Conservation (phyloP, 257 asterid genomes). For the Ocimum tenuiflorum region DNA sequence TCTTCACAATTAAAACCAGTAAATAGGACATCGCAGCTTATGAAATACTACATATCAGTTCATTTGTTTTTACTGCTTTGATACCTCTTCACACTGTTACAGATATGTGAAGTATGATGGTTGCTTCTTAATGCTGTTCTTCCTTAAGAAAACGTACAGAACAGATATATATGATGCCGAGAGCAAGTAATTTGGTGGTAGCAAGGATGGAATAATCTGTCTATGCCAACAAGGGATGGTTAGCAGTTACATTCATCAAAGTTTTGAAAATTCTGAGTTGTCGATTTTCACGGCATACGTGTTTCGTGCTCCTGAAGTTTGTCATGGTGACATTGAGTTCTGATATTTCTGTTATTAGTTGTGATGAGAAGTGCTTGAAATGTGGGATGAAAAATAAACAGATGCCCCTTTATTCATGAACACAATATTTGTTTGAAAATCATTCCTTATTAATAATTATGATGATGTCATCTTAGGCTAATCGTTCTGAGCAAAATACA, state of each 20-base stretch:
- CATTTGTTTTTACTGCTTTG: not conserved
- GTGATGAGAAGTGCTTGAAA: no score
- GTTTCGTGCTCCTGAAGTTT: no score
- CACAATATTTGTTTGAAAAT: no score
- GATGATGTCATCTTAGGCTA: no score
- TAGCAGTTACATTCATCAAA: conserved; percentile 3
- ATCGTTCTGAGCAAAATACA: no score
- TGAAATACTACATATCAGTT: not conserved
- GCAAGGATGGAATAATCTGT: conserved; percentile 10
- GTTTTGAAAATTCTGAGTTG: no score
- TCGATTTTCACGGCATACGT: not conserved
- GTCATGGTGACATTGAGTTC: no score
- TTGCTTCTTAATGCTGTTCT: conserved; percentile 10
- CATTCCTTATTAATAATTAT: no score
- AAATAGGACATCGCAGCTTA: not conserved
- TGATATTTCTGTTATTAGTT: no score
- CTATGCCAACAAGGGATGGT: not conserved
- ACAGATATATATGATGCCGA: conserved; percentile 31
- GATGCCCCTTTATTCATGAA: no score
- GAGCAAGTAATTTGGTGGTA: conserved; percentile 33
- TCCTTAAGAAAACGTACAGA: conserved; percentile 28
- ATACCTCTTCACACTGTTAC: not conserved
- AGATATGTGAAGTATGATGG: not conserved
- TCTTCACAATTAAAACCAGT: not conserved
- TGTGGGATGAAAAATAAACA: no score